A percentile compares a stretch with the other conserved stretches of the same genome.
Conservation (phyloP, 108 stramenopile genomes). For the Conticribra weissflogii region DNA sequence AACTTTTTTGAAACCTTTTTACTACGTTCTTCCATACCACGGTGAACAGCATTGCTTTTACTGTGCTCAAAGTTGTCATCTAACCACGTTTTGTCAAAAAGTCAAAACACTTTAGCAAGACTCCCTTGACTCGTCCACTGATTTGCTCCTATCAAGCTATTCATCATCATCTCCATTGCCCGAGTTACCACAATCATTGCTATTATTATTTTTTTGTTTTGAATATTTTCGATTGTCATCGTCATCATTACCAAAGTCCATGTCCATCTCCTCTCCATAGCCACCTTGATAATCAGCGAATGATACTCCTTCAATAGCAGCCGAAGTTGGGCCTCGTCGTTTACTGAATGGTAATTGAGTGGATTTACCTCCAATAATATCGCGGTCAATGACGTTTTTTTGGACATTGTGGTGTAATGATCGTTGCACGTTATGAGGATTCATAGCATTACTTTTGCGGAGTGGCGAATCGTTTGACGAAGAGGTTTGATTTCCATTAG, state of each 20-base stretch:
- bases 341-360: constrained; percentile 1
- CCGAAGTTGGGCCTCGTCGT: constrained; percentile 32
- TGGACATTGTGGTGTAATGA: neutral
- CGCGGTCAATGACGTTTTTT: constrained; percentile 46
- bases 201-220: too few species aligned
- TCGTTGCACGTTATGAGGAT: neutral
- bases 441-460: too few species aligned
- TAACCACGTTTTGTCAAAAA: too few species aligned
- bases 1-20: too few species aligned
- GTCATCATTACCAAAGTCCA: constrained; percentile 51
- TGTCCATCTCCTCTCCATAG: constrained; percentile 68
- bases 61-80: too few species aligned
- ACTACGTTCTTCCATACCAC: too few species aligned
- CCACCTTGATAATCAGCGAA: constrained; percentile 47
- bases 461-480: constrained; percentile 7
- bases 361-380: constrained; percentile 40
- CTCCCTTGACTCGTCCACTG: too few species aligned
- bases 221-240: constrained; percentile 31
- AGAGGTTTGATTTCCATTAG: neutral
- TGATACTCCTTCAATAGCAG: constrained; percentile 44
- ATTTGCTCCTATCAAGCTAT: too few species aligned
- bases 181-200: too few species aligned
- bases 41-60: too few species aligned
- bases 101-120: too few species aligned
- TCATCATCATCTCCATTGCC: too few species aligned